phyloP scores from a whole-genome alignment of 495 filamentous ascomycete genomes.

The Tuber brumale region DNA sequence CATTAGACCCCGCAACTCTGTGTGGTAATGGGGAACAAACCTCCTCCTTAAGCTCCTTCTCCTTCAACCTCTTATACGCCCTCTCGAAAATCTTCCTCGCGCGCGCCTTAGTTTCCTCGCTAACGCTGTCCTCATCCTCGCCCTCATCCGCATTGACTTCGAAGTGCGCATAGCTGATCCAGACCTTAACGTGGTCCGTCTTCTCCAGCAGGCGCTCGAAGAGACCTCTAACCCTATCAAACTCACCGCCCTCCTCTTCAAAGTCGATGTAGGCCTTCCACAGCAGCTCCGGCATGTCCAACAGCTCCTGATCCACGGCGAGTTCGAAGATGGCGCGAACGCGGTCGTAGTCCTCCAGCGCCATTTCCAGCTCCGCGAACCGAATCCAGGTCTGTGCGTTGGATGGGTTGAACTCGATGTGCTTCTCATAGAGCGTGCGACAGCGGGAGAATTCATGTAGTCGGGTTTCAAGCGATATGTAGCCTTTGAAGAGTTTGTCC shows the following conservation, averaged over 20 bases:
- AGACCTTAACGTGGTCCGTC: constrained; percentile 97
- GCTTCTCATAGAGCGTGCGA: constrained; percentile 86
- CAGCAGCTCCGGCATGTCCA: constrained; percentile 97
- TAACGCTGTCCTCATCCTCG: constrained; percentile 64
- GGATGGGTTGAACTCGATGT: constrained; percentile 78
- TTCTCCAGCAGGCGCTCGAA: constrained; percentile 89
- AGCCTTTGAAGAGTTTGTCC: constrained; percentile 87
- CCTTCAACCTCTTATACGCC: constrained; percentile 82
- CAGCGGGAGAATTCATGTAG: constrained; percentile 88
- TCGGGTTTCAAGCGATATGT: constrained; percentile 84
- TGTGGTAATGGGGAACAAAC: constrained; percentile 44
- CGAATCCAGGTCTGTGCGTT: constrained; percentile 93
- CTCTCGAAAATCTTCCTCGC: constrained; percentile 80
- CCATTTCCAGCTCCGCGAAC: constrained; percentile 85
- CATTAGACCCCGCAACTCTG: not conserved
- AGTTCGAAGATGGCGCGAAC: constrained; percentile 89
- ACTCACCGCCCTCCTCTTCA: constrained; percentile 88
- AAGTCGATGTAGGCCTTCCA: constrained; percentile 99
- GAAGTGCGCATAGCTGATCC: constrained; percentile 94
- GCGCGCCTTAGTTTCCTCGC: constrained; percentile 71
- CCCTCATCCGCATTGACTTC: constrained; percentile 76
- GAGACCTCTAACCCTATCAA: constrained; percentile 67
- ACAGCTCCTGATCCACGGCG: constrained; percentile 67
- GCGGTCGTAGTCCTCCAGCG: constrained; percentile 79
- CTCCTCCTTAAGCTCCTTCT: constrained; percentile 88